Evolutionary conservation across 108 stramenopile species (phyloP), one percentile per base, ranked within the genome.

Genomic region (Schizochytrium sp.): DNA sequence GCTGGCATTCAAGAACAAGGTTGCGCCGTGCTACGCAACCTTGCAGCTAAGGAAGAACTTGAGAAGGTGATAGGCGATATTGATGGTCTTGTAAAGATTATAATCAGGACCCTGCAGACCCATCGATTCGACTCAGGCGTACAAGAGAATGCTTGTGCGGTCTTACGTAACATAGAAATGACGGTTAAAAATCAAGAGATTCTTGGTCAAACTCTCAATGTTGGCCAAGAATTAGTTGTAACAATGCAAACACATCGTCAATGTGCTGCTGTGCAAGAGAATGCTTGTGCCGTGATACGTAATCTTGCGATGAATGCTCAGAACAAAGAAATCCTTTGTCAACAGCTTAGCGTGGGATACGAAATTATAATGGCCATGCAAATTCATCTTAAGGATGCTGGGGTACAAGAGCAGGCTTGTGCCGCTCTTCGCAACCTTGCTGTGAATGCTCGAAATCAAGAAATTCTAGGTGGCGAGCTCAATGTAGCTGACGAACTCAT

Each of bases 241-340:
- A n/a, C 59, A 17, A 60, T 60, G 59, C 59, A n/a, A 17, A n/a
- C 59, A 60, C 59, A 60, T 60, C 59, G 19, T 60, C 59, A 1
- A 60, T 17, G 1, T 17, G 59, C 1, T n/a, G 59, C 1, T n/a
- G 59, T 60, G 59, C 59, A 60, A n/a, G 59, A 60, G 2, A 60
- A 60, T 38, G 76, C 45, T 10, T 83, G 76, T 53, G 76, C 50
- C 17, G 53, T 53, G 15, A 47, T 83, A 2, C 53, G 40, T 10
- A 83, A 83, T 42, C 76, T 83, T 5, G 76, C 76, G 38, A n/a
- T 83, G 47, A 50, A 83, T 15, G 64, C 40, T 10, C 64, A 15
- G 64, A 69, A 69, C 64, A 38, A 44, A 7, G 64, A 44, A 38
- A 69, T 12, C 7, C 64, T 69, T 38, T 12, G 64, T 38, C 7